Evolutionary conservation across 371 early-diverging fungal species (phyloP).

Genomic region (Mortierella sp.): DNA sequence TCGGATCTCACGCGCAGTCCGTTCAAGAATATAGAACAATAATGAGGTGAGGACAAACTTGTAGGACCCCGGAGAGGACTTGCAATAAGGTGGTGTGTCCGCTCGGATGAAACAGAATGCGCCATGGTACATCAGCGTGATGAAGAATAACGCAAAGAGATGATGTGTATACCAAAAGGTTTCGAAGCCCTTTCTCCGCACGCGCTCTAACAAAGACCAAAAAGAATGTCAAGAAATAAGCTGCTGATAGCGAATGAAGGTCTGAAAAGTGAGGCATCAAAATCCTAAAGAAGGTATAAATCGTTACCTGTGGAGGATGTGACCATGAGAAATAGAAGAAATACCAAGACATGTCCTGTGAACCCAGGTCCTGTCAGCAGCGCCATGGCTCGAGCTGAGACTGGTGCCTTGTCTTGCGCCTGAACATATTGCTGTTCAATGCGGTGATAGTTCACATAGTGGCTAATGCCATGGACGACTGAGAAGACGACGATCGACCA

Average conservation of each 20-base stretch:
- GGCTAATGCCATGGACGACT: slow-evolving; percentile 73
- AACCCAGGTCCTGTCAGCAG: slow-evolving; percentile 79
- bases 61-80: slow-evolving; percentile 81
- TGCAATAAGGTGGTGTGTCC: slow-evolving; percentile 73
- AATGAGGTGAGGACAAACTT: slow-evolving; percentile 81
- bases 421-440: slow-evolving; percentile 31
- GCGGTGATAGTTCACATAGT: slow-evolving; percentile 79
- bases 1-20: slow-evolving; percentile 77
- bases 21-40: slow-evolving; percentile 76
- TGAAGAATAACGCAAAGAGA: slow-evolving; percentile 85
- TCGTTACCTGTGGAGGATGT: slow-evolving; percentile 65
- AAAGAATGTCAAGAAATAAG: too few relatives aligned
- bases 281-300: slow-evolving; percentile 7
- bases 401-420: not conserved
- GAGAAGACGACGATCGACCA: slow-evolving; percentile 80
- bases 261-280: too few relatives aligned
- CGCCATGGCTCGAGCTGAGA: slow-evolving; percentile 41
- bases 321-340: slow-evolving; percentile 80
- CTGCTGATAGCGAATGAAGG: too few relatives aligned
- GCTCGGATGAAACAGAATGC: slow-evolving; percentile 86
- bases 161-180: slow-evolving; percentile 90
- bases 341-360: slow-evolving; percentile 80
- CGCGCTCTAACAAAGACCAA: slow-evolving; percentile 45
- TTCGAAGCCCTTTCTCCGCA: slow-evolving; percentile 79
- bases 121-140: slow-evolving; percentile 81